phyloP scores from a whole-genome alignment of 202 grass and related monocot species.

The Setaria italica region DNA sequence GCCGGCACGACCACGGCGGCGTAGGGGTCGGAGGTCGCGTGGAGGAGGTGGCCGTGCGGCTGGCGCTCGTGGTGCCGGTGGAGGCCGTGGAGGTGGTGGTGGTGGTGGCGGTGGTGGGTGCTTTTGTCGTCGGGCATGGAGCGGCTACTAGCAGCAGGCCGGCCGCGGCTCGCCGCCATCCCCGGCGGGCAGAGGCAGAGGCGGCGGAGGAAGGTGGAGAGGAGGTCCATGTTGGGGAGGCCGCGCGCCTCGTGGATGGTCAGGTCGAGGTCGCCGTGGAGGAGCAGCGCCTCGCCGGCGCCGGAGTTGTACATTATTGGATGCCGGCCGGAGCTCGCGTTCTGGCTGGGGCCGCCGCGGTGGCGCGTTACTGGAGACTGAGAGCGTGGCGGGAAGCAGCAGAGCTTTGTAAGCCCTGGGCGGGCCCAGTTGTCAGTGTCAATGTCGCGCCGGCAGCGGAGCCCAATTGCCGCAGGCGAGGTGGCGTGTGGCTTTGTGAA shows the following conservation, averaged over 20 bases:
- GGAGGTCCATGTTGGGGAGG: conserved; percentile 89
- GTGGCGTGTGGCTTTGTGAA: not conserved
- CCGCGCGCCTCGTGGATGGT: conserved; percentile 57
- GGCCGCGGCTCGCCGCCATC: not conserved
- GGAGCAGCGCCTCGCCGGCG: conserved; percentile 1
- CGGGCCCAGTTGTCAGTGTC: too few relatives aligned
- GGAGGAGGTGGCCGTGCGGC: conserved; percentile 9
- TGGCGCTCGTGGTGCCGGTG: not conserved
- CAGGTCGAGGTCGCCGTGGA: conserved; percentile 82
- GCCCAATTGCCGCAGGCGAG: not conserved
- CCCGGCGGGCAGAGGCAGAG: conserved; percentile 46
- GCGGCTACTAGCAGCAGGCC: not conserved
- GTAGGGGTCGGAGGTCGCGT: conserved; percentile 79
- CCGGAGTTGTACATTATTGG: not conserved
- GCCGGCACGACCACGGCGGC: conserved; percentile 39
- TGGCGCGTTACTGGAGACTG: not conserved
- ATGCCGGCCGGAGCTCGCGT: not conserved
- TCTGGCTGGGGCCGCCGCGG: not conserved
- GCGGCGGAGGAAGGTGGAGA: conserved; percentile 64
- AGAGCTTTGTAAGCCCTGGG: too few relatives aligned
- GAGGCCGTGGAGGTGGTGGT: not conserved
- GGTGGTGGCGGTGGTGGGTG: not conserved
- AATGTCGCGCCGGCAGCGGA: too few relatives aligned
- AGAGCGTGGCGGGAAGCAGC: not conserved
- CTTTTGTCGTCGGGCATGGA: not conserved